These are phyloP conservation scores for Lithohypha guttulata DNA, from an alignment of 2,329 filamentous ascomycete species.

Conservation along the genomic window DNA sequence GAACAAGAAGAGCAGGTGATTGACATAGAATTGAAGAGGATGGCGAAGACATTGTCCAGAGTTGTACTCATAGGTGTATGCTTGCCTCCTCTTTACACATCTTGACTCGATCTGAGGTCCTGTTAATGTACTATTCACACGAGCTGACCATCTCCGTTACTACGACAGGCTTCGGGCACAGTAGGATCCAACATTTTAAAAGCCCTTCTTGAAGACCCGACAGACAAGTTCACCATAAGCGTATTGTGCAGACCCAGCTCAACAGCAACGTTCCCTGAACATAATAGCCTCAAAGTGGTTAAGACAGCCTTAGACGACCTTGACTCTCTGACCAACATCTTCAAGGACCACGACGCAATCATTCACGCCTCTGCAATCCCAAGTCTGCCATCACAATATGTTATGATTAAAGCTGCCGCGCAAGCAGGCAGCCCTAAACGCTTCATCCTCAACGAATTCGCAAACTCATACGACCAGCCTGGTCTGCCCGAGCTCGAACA, in stretches of 20 bases:
- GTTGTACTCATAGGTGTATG: conserved; percentile 6
- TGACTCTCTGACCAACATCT: neutral
- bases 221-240: neutral
- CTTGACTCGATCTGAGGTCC: no score
- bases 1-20: neutral
- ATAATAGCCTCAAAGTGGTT: neutral
- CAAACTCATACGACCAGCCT: neutral
- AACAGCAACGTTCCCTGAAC: neutral
- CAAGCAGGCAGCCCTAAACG: conserved; percentile 1
- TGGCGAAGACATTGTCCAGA: neutral
- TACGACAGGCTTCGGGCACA: conserved; percentile 5
- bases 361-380: neutral
- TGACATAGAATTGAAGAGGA: neutral
- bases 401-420: neutral
- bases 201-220: conserved; percentile 2
- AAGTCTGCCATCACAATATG: neutral
- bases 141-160: neutral
- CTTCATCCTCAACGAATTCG: conserved; percentile 7
- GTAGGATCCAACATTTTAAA: conserved; percentile 1
- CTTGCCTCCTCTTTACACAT: neutral
- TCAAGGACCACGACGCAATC: neutral
- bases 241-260: neutral
- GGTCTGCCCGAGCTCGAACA: conserved; percentile 1
- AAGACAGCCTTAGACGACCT: neutral
- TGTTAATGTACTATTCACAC: neutral